Conservation (phyloP, 148 eudicot species). For the Persicaria maculosa region DNA sequence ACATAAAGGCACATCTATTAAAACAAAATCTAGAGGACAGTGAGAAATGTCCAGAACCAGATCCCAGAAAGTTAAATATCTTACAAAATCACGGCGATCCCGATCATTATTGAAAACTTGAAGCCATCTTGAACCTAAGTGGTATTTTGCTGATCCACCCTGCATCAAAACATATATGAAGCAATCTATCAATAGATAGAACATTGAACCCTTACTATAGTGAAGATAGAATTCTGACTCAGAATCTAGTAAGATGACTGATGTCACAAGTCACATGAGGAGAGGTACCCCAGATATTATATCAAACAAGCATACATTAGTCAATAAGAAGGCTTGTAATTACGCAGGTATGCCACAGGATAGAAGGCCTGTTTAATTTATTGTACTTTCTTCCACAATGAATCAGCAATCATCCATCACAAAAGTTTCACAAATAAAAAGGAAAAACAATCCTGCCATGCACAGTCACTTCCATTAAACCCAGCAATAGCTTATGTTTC, state of each 20-base stretch:
- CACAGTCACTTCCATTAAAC: too few relatives aligned
- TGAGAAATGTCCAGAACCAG: neutral
- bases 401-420: neutral
- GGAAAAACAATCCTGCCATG: too few relatives aligned
- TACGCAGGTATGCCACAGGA: neutral
- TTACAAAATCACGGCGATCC: conserved; percentile 99
- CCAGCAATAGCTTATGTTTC: neutral
- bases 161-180: conserved; percentile 17
- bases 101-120: conserved; percentile 84
- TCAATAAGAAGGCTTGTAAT: neutral
- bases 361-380: neutral
- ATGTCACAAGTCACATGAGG: neutral
- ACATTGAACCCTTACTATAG: neutral
- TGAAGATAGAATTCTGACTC: neutral
- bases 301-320: neutral
- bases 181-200: neutral
- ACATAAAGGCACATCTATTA: neutral
- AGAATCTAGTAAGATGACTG: neutral
- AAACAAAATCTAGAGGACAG: neutral
- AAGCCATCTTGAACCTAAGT: conserved; percentile 86
- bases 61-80: conserved; percentile 16
- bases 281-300: neutral
- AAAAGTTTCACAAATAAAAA: too few relatives aligned
- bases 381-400: neutral
- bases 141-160: conserved; percentile 99